Base-by-base conservation (phyloP, 2,329 filamentous ascomycete species). In the Rutstroemia sp. region DNA sequence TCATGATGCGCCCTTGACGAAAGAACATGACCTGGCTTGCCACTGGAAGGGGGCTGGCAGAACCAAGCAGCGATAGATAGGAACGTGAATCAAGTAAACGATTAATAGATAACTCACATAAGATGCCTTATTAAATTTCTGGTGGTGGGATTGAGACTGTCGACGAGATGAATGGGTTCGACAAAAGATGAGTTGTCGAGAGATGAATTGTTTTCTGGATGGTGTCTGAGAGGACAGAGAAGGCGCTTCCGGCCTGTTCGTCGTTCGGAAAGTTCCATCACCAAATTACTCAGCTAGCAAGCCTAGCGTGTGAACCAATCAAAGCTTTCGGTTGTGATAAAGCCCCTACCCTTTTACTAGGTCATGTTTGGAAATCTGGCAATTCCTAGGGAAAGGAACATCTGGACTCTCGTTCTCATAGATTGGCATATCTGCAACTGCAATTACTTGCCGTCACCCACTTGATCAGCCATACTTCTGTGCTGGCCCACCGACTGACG, bases 141-240 rank as follows among this genome's bases (percentile, higher is more conserved):
- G 12, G 30, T 34, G 30, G 30, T 34, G 12, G 30, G 30, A 39
- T 48, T 54, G 51, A 54, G 48, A 45, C 48, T 54, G 34, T 54
- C 48, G 46, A 42, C 41, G 51, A 54, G 51, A 54, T 54, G 51
- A 25, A 34, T 48, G 46, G 61, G 51, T 27, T 48, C 10, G 42
- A 48, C 51, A 48, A 53, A 37, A 53, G 51, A 54, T 54, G 51
- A 34, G 30, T 34, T 34, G 30, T 34, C 30, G 30, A 34, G 10
- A 34, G 30, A 34, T 34, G 51, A 19, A 23, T 27, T 47, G 61
- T 48, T 41, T 50, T 56, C 44, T 17, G 27, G 48, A 52, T 53
- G 48, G 34, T 42, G 34, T 48, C 54, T 54, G 52, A 59, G 52
- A 59, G 61, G 60, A 62, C 61, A 63, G 60, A 55, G 59, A 62